phyloP scores from a whole-genome alignment of 2,329 filamentous ascomycete genomes.

The Trichophyton equinum region DNA sequence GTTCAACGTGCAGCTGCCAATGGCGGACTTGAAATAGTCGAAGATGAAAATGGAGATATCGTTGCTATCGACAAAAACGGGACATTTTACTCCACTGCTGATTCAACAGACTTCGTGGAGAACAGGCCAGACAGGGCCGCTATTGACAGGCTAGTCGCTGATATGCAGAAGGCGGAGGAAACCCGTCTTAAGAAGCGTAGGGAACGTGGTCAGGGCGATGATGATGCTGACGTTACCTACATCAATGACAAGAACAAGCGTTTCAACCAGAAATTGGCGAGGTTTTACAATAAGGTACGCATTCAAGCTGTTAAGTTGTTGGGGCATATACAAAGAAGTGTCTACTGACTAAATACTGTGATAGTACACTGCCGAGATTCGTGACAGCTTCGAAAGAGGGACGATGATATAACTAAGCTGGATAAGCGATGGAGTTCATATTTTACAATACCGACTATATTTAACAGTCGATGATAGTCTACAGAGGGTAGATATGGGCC shows the following conservation, averaged over 20 bases:
- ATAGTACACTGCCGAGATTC: constrained; percentile 82
- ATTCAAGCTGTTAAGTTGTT: constrained; percentile 1
- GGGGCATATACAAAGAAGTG: background rate
- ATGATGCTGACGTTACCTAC: constrained; percentile 87
- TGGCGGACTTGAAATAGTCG: constrained; percentile 81
- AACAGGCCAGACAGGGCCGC: constrained; percentile 80
- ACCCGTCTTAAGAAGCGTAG: constrained; percentile 71
- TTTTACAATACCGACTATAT: constrained; percentile 7
- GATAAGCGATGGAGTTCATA: constrained; percentile 5
- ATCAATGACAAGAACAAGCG: constrained; percentile 99
- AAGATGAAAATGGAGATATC: constrained; percentile 88
- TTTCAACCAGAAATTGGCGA: constrained; percentile 92
- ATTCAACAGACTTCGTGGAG: constrained; percentile 66
- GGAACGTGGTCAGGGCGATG: constrained; percentile 67
- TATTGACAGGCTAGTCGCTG: constrained; percentile 74
- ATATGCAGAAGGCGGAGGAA: constrained; percentile 81
- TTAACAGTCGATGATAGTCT: constrained; percentile 7
- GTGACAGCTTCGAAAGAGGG: constrained; percentile 93
- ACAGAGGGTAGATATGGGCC: constrained; percentile 2
- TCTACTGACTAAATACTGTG: constrained; percentile 7
- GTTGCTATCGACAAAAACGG: constrained; percentile 88
- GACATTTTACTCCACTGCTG: constrained; percentile 77
- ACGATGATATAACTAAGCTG: constrained; percentile 63
- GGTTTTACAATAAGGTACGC: constrained; percentile 83
- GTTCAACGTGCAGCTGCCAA: constrained; percentile 73